Conservation (phyloP, 495 filamentous ascomycete species). For the Aspergillus affinis region DNA sequence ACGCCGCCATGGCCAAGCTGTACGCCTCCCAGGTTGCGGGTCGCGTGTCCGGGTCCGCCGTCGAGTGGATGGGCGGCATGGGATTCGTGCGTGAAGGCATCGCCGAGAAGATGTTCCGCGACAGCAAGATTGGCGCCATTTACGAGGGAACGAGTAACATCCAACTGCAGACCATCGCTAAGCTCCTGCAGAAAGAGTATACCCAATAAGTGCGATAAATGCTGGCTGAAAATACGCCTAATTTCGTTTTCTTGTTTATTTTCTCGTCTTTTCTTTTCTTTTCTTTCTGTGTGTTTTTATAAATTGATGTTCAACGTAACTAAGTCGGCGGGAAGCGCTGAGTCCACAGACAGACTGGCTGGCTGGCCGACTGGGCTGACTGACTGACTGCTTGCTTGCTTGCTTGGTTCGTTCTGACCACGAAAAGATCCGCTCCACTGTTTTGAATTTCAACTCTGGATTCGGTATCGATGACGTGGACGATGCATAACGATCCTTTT, state of each 20-base stretch:
- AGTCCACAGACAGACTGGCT: background rate
- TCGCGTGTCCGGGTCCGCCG: conserved; percentile 76
- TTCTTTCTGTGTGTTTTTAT: conserved; percentile 1
- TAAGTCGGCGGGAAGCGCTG: background rate
- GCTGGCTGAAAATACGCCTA: background rate
- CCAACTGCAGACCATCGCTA: conserved; percentile 91
- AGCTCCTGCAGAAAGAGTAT: conserved; percentile 72
- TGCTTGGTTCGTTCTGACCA: background rate
- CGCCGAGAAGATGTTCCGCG: conserved; percentile 96
- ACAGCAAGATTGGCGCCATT: conserved; percentile 98
- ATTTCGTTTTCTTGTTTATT: background rate
- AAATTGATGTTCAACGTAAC: background rate
- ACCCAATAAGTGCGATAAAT: conserved; percentile 1
- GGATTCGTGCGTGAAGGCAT: conserved; percentile 93
- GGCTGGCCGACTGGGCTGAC: no score
- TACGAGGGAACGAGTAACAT: conserved; percentile 92
- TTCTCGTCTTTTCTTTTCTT: background rate
- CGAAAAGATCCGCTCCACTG: background rate
- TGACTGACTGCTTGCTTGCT: no score
- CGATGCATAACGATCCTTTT: conserved; percentile 4
- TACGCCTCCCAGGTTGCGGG: conserved; percentile 92
- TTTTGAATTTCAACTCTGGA: background rate
- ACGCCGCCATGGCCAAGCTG: conserved; percentile 98
- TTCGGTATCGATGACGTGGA: background rate
- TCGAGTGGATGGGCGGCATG: conserved; percentile 99